Base-by-base conservation (phyloP, 441 rosid genomes). In the Gossypium trilobum region DNA sequence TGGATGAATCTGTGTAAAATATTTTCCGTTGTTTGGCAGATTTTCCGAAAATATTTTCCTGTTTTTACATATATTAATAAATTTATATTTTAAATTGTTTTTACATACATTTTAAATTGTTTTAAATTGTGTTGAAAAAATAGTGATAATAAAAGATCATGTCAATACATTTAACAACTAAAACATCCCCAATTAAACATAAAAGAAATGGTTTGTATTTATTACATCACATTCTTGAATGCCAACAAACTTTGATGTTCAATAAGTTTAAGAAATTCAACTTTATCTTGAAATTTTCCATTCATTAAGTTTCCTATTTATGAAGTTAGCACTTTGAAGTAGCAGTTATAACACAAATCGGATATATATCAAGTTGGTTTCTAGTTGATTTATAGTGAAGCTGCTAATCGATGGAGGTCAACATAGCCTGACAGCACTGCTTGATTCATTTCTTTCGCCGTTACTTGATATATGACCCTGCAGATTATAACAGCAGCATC, bases 381-480 rank as follows among this genome's bases (percentile, higher is more conserved):
- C 10, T 0, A 11, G 64, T 14, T 54, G 16, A 39, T 76, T 80
- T 81, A 93, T 60, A 91, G 78, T 0, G 92, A 86, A 0, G 97
- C 83, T 27, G 84, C 39, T 58, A 87, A 31, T 3, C 77, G 80
- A 71, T 74, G 87, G 68, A 95, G 79, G 73, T 87, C 88, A 14
- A 88, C 93, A 57, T 77, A 88, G 61, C 99, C 97, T 29, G 92
- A 79, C 22, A 95, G 87, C 78, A 92, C 97, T 0, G 80, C 70
- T 2, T 89, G 87, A 78, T 85, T 85, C 61, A 96, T 85, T 68
- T 89, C 99, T 75, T 89, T 91, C 48, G 84, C 92, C 84, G 82
- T 87, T 0, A 85, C 82, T 74, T 81, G 92, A 79, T 86, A 91
- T 44, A 84, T 76, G 68, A 91, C 92, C 89, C 99, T 91, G 93